Evolutionary conservation across 2,329 filamentous ascomycete genomes (phyloP).

Genomic region (Didymella sp.): DNA sequence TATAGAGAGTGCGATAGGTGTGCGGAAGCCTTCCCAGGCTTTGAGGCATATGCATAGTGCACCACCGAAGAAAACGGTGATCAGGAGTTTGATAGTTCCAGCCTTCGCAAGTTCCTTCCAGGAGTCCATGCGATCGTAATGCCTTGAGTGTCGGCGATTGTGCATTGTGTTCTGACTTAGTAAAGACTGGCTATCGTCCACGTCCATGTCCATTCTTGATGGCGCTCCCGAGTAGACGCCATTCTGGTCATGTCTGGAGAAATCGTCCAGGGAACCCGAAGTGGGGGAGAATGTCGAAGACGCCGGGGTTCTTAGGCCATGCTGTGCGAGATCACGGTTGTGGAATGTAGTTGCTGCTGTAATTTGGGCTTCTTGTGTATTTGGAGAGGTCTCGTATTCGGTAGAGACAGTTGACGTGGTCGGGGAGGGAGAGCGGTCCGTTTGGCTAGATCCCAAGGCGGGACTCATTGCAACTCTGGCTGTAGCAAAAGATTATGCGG

Average conservation of each 20-base stretch:
- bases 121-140: constrained; percentile 6
- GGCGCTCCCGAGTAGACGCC: neutral
- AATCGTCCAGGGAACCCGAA: neutral
- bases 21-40: constrained; percentile 38
- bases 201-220: neutral
- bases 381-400: too few species aligned
- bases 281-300: neutral
- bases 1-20: constrained; percentile 31
- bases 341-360: too few species aligned
- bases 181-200: neutral
- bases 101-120: constrained; percentile 28
- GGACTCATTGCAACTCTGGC: too few species aligned
- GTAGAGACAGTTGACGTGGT: too few species aligned
- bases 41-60: constrained; percentile 36
- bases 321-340: too few species aligned
- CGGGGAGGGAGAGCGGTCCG: too few species aligned
- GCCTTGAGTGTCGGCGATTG: too few species aligned
- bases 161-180: neutral
- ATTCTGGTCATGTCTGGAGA: neutral
- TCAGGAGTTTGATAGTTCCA: constrained; percentile 31
- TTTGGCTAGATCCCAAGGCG: too few species aligned
- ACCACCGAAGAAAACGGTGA: constrained; percentile 40
- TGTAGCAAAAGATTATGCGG: too few species aligned
- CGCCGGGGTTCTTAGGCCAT: too few species aligned
- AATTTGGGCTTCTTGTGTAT: too few species aligned